Conservation (phyloP, 1,139 yeast species). For the Yamadazyma diddensiae region DNA sequence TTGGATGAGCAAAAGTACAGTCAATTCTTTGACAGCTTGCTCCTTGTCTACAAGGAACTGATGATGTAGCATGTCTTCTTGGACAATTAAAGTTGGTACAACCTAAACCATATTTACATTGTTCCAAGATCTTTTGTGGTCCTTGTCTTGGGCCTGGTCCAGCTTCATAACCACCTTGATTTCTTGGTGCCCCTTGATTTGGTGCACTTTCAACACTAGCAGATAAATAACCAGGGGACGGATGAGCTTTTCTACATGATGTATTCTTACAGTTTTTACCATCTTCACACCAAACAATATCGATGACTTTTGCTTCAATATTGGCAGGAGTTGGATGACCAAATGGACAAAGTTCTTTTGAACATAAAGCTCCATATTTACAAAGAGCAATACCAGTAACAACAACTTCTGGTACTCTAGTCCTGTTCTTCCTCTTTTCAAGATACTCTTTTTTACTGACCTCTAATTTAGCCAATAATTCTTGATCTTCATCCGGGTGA, state of each 20-base stretch:
- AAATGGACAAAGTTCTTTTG: constrained; percentile 77
- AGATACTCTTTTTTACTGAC: constrained; percentile 50
- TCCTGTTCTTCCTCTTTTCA: constrained; percentile 30
- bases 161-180: constrained; percentile 1
- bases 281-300: constrained; percentile 72
- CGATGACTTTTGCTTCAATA: constrained; percentile 63
- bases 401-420: constrained; percentile 24
- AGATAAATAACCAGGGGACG: constrained; percentile 57
- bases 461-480: constrained; percentile 62
- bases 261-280: constrained; percentile 63
- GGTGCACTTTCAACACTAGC: constrained; percentile 21
- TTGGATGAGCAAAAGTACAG: constrained; percentile 80
- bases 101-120: constrained; percentile 72
- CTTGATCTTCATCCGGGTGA: constrained; percentile 84
- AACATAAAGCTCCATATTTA: constrained; percentile 72
- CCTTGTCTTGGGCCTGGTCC: constrained; percentile 5
- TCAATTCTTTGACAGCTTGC: constrained; percentile 72
- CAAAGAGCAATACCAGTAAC: constrained; percentile 53
- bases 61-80: constrained; percentile 77
- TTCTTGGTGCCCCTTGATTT: constrained; percentile 3
- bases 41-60: constrained; percentile 78
- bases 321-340: constrained; percentile 92
- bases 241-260: constrained; percentile 71
- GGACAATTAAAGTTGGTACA: constrained; percentile 80
- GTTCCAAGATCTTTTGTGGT: constrained; percentile 55